These are phyloP conservation scores for Hypoxylon sp. DNA, from an alignment of 2,329 filamentous ascomycete species.

Conservation along the genomic window DNA sequence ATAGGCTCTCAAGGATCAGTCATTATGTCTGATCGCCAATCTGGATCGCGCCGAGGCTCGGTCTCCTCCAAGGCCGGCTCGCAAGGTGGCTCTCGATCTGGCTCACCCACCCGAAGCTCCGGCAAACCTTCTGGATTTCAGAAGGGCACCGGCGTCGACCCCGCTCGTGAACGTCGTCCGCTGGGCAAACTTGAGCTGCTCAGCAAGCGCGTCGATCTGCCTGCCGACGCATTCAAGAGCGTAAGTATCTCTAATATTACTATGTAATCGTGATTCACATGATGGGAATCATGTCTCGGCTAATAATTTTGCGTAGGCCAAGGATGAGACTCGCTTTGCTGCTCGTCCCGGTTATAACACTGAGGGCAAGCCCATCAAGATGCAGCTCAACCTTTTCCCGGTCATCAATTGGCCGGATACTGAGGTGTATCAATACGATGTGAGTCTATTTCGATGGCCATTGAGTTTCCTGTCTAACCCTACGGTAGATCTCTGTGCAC, in stretches of 20 bases:
- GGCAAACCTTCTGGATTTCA: constrained; percentile 21
- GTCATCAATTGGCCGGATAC: constrained; percentile 72
- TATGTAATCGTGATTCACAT: background rate
- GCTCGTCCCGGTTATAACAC: constrained; percentile 70
- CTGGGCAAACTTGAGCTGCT: constrained; percentile 54
- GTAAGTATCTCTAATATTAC: constrained; percentile 51
- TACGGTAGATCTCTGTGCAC: constrained; percentile 74
- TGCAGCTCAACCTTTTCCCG: constrained; percentile 82
- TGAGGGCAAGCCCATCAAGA: constrained; percentile 65
- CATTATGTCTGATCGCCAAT: constrained; percentile 32
- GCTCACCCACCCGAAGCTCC: constrained; percentile 30
- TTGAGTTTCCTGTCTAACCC: constrained; percentile 14
- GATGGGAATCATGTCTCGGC: constrained; percentile 9
- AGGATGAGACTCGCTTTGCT: constrained; percentile 55
- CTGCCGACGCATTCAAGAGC: constrained; percentile 68
- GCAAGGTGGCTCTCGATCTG: constrained; percentile 32
- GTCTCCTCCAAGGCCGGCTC: constrained; percentile 21
- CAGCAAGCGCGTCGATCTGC: constrained; percentile 69
- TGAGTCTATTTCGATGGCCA: constrained; percentile 62
- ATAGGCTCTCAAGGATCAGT: constrained; percentile 1
- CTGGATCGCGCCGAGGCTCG: constrained; percentile 17
- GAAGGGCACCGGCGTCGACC: constrained; percentile 36
- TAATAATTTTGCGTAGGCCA: constrained; percentile 46
- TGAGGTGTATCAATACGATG: constrained; percentile 87
- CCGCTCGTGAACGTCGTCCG: constrained; percentile 45